Percentiles rank a stretch among this genome's conserved stretches.
phyloP scores from a whole-genome alignment of 495 filamentous ascomycete genomes.

The Aspergillus bridgeri region DNA sequence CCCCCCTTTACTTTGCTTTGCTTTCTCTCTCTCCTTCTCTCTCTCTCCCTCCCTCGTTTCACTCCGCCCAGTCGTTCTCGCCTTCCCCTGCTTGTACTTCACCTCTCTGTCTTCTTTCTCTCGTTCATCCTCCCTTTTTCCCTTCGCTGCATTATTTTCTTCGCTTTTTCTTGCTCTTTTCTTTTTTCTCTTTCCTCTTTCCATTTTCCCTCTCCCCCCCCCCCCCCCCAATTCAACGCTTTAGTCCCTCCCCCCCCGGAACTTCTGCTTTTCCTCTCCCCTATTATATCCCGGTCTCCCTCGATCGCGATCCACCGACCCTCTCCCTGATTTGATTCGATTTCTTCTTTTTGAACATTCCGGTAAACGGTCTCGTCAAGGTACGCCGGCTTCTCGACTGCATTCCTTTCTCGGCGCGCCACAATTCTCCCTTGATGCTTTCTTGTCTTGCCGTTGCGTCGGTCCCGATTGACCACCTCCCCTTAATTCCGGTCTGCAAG shows the following conservation, averaged over 20 bases:
- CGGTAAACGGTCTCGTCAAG: constrained; percentile 13
- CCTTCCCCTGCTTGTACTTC: constrained; percentile 23
- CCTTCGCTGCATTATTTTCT: constrained; percentile 9
- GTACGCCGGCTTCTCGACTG: constrained; percentile 14
- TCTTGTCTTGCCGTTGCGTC: not conserved
- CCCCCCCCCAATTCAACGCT: constrained; percentile 1
- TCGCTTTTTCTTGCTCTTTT: constrained; percentile 14
- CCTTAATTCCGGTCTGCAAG: constrained; percentile 19
- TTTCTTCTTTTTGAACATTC: not conserved
- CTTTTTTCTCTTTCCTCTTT: constrained; percentile 14
- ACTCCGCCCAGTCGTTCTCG: constrained; percentile 26
- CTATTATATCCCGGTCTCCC: constrained; percentile 18
- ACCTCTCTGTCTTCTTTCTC: constrained; percentile 21
- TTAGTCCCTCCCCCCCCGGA: not conserved
- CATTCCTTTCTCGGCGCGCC: constrained; percentile 6
- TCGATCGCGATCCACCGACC: constrained; percentile 16
- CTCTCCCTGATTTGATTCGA: constrained; percentile 14
- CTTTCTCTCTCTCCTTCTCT: constrained; percentile 19
- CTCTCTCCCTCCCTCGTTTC: constrained; percentile 15
- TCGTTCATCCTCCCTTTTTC: constrained; percentile 24
- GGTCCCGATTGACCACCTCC: not conserved
- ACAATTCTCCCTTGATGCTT: constrained; percentile 10
- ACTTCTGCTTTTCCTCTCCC: constrained; percentile 10
- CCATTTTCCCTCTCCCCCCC: constrained; percentile 2
- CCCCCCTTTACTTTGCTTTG: too few relatives aligned